Evolutionary conservation across 1,139 yeast species (phyloP).

Genomic region (Nematodospora anomalae): DNA sequence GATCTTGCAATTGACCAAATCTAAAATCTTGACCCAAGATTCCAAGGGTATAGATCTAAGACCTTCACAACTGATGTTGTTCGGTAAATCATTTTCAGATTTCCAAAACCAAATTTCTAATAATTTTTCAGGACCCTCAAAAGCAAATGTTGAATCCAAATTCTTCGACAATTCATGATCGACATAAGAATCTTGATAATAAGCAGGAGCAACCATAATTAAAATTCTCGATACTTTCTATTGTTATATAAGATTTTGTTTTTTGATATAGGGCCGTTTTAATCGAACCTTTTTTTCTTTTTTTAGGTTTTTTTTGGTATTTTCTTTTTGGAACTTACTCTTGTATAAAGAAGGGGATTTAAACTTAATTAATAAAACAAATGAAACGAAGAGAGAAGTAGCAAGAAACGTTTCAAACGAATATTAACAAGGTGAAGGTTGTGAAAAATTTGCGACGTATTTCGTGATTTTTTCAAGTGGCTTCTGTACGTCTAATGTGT

Average conservation of each 20-base stretch:
- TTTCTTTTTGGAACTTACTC: constrained; percentile 51
- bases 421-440: constrained; percentile 10
- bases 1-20: constrained; percentile 84
- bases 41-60: constrained; percentile 66
- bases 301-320: constrained; percentile 22
- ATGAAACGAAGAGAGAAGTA: constrained; percentile 52
- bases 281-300: no score
- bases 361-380: constrained; percentile 15
- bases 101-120: constrained; percentile 85
- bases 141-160: constrained; percentile 85
- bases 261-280: constrained; percentile 11
- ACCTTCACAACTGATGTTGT: constrained; percentile 37
- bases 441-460: not conserved
- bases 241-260: constrained; percentile 3
- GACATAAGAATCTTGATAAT: constrained; percentile 52
- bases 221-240: no score
- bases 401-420: constrained; percentile 49
- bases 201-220: constrained; percentile 47
- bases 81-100: constrained; percentile 38
- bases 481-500: not conserved
- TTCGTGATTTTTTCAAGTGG: constrained; percentile 1
- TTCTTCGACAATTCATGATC: constrained; percentile 78
- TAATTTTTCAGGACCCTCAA: constrained; percentile 96
- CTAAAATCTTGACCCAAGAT: constrained; percentile 72
- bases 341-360: constrained; percentile 20